Percentiles rank a stretch among this genome's conserved stretches.
Evolutionary conservation across 2,329 filamentous ascomycete genomes (phyloP).

Genomic region (Fusarium praegraminearum): DNA sequence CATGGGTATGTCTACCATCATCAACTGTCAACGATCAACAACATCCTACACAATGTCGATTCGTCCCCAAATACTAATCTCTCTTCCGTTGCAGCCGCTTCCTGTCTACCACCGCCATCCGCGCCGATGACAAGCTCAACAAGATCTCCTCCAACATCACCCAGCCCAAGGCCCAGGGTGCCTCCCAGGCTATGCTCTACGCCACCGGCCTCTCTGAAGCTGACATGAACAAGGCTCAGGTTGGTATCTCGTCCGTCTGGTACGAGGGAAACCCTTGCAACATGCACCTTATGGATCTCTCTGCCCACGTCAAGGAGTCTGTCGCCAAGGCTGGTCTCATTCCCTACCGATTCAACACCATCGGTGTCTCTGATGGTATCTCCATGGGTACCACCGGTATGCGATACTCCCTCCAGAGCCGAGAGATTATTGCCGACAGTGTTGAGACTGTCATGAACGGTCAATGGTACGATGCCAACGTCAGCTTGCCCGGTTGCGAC

Average conservation of each 20-base stretch:
- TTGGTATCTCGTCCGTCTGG: slow-evolving; percentile 98
- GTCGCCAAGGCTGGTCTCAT: slow-evolving; percentile 79
- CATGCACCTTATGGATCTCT: slow-evolving; percentile 96
- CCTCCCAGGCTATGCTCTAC: slow-evolving; percentile 99
- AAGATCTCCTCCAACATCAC: slow-evolving; percentile 87
- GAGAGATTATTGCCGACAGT: slow-evolving; percentile 96
- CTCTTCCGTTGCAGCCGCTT: slow-evolving; percentile 56
- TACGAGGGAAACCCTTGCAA: slow-evolving; percentile 99
- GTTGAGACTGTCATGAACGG: slow-evolving; percentile 99
- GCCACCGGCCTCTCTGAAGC: slow-evolving; percentile 87
- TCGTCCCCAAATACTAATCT: slow-evolving; percentile 8
- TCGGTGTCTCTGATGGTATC: slow-evolving; percentile 96
- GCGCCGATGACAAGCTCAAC: slow-evolving; percentile 75
- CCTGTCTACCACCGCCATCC: slow-evolving; percentile 63
- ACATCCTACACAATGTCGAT: background rate
- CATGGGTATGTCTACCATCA: slow-evolving; percentile 44
- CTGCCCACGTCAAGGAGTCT: slow-evolving; percentile 75
- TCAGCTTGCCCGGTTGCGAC: slow-evolving; percentile 97
- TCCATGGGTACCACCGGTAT: slow-evolving; percentile 99
- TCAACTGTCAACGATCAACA: background rate
- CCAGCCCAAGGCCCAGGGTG: slow-evolving; percentile 97
- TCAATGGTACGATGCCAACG: slow-evolving; percentile 98
- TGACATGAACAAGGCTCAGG: slow-evolving; percentile 96
- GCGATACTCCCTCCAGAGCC: slow-evolving; percentile 93
- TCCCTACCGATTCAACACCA: slow-evolving; percentile 98